Conservation (phyloP, 805 yeast genomes). For the Metschnikowia reukaufii region DNA sequence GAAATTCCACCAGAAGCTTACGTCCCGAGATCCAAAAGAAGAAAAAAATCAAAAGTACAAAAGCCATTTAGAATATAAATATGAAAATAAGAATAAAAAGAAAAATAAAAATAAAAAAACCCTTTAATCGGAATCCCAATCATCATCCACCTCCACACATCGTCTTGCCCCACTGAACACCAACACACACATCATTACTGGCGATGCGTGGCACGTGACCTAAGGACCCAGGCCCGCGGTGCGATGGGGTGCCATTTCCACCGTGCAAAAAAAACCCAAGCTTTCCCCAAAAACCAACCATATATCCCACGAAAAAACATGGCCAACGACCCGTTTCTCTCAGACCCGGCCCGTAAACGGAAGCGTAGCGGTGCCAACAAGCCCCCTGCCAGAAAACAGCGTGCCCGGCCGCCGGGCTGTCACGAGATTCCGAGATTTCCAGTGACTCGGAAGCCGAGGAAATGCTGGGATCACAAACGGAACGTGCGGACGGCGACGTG, state of each 20-base stretch:
- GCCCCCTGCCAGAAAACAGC: constrained; percentile 20
- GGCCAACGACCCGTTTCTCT: constrained; percentile 63
- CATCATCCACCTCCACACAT: too few relatives aligned
- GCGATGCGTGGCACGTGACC: too few relatives aligned
- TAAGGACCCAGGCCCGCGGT: too few relatives aligned
- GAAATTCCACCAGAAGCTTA: too few relatives aligned
- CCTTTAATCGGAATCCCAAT: too few relatives aligned
- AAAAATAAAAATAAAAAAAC: too few relatives aligned
- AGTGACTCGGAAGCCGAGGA: constrained; percentile 33
- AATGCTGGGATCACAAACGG: constrained; percentile 26
- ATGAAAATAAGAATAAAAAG: too few relatives aligned
- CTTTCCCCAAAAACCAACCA: not conserved
- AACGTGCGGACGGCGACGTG: constrained; percentile 27
- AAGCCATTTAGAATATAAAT: too few relatives aligned
- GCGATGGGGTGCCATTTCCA: not conserved
- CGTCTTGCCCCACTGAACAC: too few relatives aligned
- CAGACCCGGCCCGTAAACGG: constrained; percentile 57
- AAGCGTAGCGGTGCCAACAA: constrained; percentile 33
- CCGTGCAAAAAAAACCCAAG: not conserved
- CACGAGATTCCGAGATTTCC: constrained; percentile 54
- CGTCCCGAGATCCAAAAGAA: too few relatives aligned
- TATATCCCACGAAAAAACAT: constrained; percentile 21
- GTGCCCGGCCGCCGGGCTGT: constrained; percentile 8
- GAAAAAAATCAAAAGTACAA: too few relatives aligned
- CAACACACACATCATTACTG: too few relatives aligned